Base-by-base conservation (phyloP, 139 green algal species). In the Tetradesmus obliquus region DNA sequence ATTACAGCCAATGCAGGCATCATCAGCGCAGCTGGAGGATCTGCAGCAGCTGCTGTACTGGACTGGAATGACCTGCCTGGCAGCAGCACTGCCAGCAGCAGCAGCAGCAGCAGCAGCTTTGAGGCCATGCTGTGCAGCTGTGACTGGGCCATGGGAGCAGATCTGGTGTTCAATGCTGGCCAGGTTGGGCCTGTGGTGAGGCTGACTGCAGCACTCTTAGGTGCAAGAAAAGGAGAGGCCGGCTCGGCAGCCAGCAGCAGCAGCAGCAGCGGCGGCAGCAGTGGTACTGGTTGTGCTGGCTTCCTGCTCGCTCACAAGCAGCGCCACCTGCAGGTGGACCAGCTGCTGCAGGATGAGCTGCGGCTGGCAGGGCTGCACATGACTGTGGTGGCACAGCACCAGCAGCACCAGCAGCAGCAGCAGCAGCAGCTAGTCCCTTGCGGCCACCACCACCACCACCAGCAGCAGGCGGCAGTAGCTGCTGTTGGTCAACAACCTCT, bases 241-340 rank as follows among this genome's bases (percentile, higher is more conserved):
- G 32, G 32, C 32, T 45, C 45, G 84, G 45, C 19, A 80, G 85
- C 62, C 8, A 32, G 22, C 8, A 58, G 32, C 54, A 55, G 19
- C 57, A 79, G 8, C 13, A 80, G n/a, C 57, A 80, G 84, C 85
- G 24, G 66, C 81, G n/a, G 54, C 53, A 51, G 54, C 66, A 20
- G 12, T 74, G 2, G 3, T 51, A 3, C 0, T 89, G 58, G 55
- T 3, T 6, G 2, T 91, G 57, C 5, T 0, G 55, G 79, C 12
- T 86, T 86, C 51, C 71, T 92, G 55, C 10, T 95, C 22, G 89
- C 93, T 15, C 93, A 94, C 54, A 95, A 95, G 88, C 66, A 89
- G 17, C 88, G 93, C 0, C 87, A 84, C 17, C 24, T 82, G 12
- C 9, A 51, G 1, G 79, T 93, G 20, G 86, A 72, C 54, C 12